These are phyloP conservation scores for Neurospora discreta DNA, from an alignment of 495 filamentous ascomycete genomes.

Conservation along the genomic window DNA sequence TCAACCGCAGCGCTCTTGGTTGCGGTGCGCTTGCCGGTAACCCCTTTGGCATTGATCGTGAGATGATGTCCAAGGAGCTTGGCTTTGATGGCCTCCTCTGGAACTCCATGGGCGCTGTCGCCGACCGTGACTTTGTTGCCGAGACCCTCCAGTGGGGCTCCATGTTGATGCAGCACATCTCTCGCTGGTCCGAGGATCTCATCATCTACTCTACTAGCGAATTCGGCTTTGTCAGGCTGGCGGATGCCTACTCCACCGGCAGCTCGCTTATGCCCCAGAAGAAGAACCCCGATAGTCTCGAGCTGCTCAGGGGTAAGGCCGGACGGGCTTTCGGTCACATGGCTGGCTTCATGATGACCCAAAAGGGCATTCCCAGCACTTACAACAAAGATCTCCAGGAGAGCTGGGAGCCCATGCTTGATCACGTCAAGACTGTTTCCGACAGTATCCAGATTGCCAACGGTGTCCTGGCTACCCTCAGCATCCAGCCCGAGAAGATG, in stretches of 20 bases:
- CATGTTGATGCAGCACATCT: constrained; percentile 78
- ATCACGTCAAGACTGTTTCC: constrained; percentile 75
- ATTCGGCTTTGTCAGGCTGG: constrained; percentile 72
- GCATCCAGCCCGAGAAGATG: constrained; percentile 65
- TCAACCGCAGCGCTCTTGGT: constrained; percentile 73
- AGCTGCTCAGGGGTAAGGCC: constrained; percentile 79
- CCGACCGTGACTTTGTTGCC: constrained; percentile 80
- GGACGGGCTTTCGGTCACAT: constrained; percentile 81
- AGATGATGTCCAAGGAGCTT: constrained; percentile 76
- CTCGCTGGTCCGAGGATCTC: constrained; percentile 78
- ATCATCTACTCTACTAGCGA: constrained; percentile 79
- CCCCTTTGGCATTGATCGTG: constrained; percentile 81
- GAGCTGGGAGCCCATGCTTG: constrained; percentile 75
- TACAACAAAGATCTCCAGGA: constrained; percentile 97
- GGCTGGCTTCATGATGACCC: constrained; percentile 76
- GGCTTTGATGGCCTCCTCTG: constrained; percentile 72
- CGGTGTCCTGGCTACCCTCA: constrained; percentile 67
- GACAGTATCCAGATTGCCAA: constrained; percentile 83
- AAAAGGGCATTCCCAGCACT: constrained; percentile 79
- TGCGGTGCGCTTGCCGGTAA: constrained; percentile 87
- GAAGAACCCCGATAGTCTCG: constrained; percentile 66
- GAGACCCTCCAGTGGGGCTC: constrained; percentile 86
- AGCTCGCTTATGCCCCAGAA: constrained; percentile 90
- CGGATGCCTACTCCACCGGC: constrained; percentile 80
- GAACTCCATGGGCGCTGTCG: constrained; percentile 78